Conservation (phyloP, 2,329 filamentous ascomycete genomes). For the Pseudonectria buxi region DNA sequence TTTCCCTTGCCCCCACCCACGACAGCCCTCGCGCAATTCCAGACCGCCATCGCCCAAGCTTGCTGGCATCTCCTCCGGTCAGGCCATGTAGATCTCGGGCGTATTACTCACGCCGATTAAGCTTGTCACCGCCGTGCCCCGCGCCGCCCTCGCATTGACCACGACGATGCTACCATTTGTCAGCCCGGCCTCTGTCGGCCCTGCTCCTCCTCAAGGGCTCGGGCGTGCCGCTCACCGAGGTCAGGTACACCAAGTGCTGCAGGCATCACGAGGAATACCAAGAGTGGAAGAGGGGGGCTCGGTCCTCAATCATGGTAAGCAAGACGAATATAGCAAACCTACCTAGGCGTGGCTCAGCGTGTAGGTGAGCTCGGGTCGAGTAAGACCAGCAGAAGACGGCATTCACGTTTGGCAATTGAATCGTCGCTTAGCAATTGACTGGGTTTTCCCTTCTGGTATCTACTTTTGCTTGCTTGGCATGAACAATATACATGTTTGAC, state of each 20-base stretch:
- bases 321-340: too few species aligned
- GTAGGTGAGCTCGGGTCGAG: too few species aligned
- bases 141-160: constrained; percentile 37
- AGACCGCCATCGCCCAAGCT: constrained; percentile 45
- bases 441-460: constrained; percentile 5
- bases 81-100: constrained; percentile 58
- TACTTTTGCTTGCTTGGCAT: constrained; percentile 11
- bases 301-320: constrained; percentile 47
- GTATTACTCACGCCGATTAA: constrained; percentile 61
- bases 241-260: constrained; percentile 60
- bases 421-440: too few species aligned
- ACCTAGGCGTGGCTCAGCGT: too few species aligned
- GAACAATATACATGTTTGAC: constrained; percentile 1
- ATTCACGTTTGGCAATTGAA: too few species aligned
- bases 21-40: constrained; percentile 57
- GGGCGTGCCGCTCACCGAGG: constrained; percentile 60
- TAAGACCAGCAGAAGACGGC: too few species aligned
- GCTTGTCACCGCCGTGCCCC: constrained; percentile 55
- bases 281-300: constrained; percentile 60
- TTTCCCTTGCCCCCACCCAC: constrained; percentile 57
- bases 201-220: constrained; percentile 58
- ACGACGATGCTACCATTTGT: constrained; percentile 41
- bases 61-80: constrained; percentile 37
- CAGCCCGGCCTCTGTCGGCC: constrained; percentile 57
- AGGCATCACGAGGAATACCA: constrained; percentile 59